Evolutionary conservation across 805 yeast species (phyloP), one percentile per base, ranked within the genome.

Genomic region (Wickerhamiella bombiphila): DNA sequence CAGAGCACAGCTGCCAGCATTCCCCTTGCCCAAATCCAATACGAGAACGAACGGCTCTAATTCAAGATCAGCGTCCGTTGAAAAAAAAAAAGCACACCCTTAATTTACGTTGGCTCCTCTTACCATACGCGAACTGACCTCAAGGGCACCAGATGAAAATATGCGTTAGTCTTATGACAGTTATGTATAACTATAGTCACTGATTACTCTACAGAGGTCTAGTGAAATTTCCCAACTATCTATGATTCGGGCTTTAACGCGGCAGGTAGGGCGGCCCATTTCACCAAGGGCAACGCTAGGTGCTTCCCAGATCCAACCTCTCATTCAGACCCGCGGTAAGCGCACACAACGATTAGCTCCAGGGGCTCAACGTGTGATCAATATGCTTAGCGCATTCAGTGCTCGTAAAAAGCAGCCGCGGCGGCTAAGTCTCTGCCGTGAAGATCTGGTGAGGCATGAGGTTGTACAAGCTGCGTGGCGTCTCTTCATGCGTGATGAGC

Each of bases 381-480:
- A 64, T 35, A 78, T 76, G 61, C 68, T 88, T 44, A 77, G 93
- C 29, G 94, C 88, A 17, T 57, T 86, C 48, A 74, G 91, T 9
- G 95, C 93, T 5, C 70, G 79, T 41, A 76, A 85, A 63, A 88
- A 85, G 58, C 86, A 77, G 58, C 98, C 98, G 33, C 72, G 75
- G 48, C 63, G 82, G 49, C 58, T 91, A 45, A 81, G 76, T 51
- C 63, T 85, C 24, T 69, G 76, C 47, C 64, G 69, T 19, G 96
- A 86, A 57, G 97, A 91, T 54, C 65, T 76, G 40, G 67, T 88
- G 44, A 80, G 91, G 52, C 97, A 88, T 55, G 71, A 74, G 46
- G 73, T 85, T 8, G 77, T 91, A 39, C 73, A 72, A 48, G 74
- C 71, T 39, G 95, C 95, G 5, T 91, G 96, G 95, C 60, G 70